phyloP scores from a whole-genome alignment of 441 rosid genomes.

The Erodium moschatum region DNA sequence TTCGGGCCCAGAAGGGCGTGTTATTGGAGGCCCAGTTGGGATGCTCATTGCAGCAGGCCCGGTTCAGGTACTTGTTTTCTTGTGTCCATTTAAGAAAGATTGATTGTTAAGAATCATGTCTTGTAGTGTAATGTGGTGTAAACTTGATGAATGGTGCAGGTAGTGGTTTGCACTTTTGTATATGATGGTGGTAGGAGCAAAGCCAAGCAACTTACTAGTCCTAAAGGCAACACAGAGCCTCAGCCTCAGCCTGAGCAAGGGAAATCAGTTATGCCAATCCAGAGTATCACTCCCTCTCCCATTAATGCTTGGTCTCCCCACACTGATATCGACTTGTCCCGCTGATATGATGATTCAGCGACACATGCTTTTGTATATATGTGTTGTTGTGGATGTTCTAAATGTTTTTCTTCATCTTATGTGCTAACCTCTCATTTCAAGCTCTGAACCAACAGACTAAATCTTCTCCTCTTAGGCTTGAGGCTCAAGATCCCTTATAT shows the following conservation, averaged over 20 bases:
- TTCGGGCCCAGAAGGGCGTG: conserved; percentile 84
- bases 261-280: conserved; percentile 18
- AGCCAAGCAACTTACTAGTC: conserved; percentile 41
- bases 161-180: conserved; percentile 83
- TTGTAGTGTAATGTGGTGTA: no score
- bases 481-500: background rate
- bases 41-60: conserved; percentile 71
- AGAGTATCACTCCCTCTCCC: conserved; percentile 38
- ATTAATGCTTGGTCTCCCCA: conserved; percentile 42
- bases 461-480: background rate
- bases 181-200: conserved; percentile 57
- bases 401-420: background rate
- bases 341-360: background rate
- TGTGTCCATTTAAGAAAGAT: background rate
- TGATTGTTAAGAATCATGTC: no score
- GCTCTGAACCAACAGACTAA: background rate
- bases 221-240: conserved; percentile 34
- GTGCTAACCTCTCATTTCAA: background rate
- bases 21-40: conserved; percentile 81
- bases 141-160: conserved; percentile 32
- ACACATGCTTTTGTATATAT: background rate
- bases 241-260: conserved; percentile 22
- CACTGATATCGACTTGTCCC: conserved; percentile 8
- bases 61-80: conserved; percentile 54
- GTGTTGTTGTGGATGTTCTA: background rate